Conservation (phyloP, 2,329 filamentous ascomycete species). For the Colletotrichum sp. region DNA sequence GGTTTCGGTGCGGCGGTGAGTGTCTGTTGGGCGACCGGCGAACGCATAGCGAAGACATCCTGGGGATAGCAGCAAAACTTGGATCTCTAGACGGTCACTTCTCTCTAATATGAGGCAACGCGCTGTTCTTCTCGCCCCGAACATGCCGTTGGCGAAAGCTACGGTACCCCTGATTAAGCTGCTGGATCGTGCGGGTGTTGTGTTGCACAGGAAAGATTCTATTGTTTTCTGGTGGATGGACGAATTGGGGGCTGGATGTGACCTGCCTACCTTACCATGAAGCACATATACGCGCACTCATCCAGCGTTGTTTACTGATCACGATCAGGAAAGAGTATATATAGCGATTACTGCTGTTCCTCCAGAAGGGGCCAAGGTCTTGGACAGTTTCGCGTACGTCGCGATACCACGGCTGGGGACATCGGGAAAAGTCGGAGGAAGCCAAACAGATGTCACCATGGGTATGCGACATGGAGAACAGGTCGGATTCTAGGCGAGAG, state of each 20-base stretch:
- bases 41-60: slow-evolving; percentile 7
- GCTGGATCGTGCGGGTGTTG: not conserved
- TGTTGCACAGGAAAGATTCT: not conserved
- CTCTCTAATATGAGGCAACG: not conserved
- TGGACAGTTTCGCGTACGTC: slow-evolving; percentile 1
- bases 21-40: not conserved
- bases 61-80: not conserved
- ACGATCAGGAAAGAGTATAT: not conserved
- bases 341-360: not conserved
- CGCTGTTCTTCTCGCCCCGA: not conserved
- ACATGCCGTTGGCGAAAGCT: not conserved
- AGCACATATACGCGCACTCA: not conserved
- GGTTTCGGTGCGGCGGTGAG: not conserved
- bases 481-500: not conserved
- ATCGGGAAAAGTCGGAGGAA: not conserved
- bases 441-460: not conserved
- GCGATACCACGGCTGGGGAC: not conserved
- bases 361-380: not conserved
- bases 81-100: not conserved
- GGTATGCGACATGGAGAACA: not conserved
- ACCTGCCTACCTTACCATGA: not conserved
- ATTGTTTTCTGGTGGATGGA: not conserved
- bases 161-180: not conserved
- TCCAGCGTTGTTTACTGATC: not conserved
- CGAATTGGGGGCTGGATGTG: not conserved